Base-by-base conservation (phyloP, 1,284 basidiomycete genomes). In the Malassezia equina region DNA sequence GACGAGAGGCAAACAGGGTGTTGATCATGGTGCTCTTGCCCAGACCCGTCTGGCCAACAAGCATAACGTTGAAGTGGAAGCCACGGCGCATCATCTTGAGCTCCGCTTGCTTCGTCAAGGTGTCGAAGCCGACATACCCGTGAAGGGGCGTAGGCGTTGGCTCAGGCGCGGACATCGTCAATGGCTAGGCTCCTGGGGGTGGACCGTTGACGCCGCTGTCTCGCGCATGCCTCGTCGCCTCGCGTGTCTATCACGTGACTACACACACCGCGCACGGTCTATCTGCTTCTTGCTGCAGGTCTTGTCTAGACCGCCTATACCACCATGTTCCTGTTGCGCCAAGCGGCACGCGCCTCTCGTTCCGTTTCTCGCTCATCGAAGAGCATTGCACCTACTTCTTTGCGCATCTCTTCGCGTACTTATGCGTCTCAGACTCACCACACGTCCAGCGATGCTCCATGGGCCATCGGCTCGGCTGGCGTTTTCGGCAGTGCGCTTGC, bases 21-120 rank as follows among this genome's bases (percentile, higher is more conserved):
- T 96, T 96, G 77, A 98, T 89, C 72, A 98, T 81, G 36, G 94
- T 96, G 64, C 90, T 94, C 81, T 98, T 98, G 76, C 93, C 94
- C 42, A 98, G 81, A 63, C 93, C 94, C 46, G 91, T 95, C 80
- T 93, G 93, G 53, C 93, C 91, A 87, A 73, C 55, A 60, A 59
- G 60, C 58, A 69, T 68, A 46, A 69, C 58, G 76, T 98, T 98
- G 83, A 98, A 96, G 79, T 94, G 88, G 81, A 95, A 96, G 59
- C 91, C 93, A 65, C 93, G 85, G 80, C 96, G 96, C 78, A 98
- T 83, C 68, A 96, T 85, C 82, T 96, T 98, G 81, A 90, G 86
- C 81, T 98, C 93, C 74, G 98, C 95, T 79, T 96, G 93, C 75
- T 85, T 83, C 51, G 93, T 94, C 78, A 96, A 93, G 65, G 66